Percentiles rank a stretch among this genome's conserved stretches.
These are phyloP conservation scores for Thermochaetoides thermophila DNA, from an alignment of 495 filamentous ascomycete genomes.

Conservation along the genomic window DNA sequence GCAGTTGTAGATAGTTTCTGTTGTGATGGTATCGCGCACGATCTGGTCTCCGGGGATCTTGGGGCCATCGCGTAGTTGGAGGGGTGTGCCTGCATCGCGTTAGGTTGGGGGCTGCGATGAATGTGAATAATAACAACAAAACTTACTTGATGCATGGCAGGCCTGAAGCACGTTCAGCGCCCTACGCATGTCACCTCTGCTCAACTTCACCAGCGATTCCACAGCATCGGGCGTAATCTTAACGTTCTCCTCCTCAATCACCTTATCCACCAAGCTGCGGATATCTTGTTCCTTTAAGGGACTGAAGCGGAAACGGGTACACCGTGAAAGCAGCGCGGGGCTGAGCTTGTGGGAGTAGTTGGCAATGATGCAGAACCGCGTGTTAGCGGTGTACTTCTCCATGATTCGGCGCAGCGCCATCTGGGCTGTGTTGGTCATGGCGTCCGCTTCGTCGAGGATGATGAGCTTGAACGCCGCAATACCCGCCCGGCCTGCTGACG, in stretches of 20 bases:
- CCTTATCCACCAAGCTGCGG: constrained; percentile 65
- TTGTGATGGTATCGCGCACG: constrained; percentile 71
- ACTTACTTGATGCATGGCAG: constrained; percentile 78
- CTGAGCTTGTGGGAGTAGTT: constrained; percentile 99
- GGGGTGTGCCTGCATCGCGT: constrained; percentile 42
- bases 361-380: constrained; percentile 94
- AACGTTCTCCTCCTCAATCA: constrained; percentile 76
- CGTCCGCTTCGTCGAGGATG: constrained; percentile 94
- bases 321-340: constrained; percentile 80
- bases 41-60: constrained; percentile 43
- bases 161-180: constrained; percentile 94
- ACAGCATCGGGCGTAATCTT: constrained; percentile 66
- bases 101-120: constrained; percentile 1
- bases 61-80: constrained; percentile 48
- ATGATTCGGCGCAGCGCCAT: constrained; percentile 96
- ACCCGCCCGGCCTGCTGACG: constrained; percentile 22
- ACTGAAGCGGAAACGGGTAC: constrained; percentile 90
- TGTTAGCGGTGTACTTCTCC: constrained; percentile 98
- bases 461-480: constrained; percentile 85
- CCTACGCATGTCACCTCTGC: constrained; percentile 90
- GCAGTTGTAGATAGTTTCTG: constrained; percentile 88
- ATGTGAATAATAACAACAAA: neutral
- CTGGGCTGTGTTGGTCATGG: constrained; percentile 92
- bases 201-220: constrained; percentile 68
- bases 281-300: constrained; percentile 84